phyloP scores from a whole-genome alignment of 768 basidiomycete species.

The Phylloporus rhodoxanthus region DNA sequence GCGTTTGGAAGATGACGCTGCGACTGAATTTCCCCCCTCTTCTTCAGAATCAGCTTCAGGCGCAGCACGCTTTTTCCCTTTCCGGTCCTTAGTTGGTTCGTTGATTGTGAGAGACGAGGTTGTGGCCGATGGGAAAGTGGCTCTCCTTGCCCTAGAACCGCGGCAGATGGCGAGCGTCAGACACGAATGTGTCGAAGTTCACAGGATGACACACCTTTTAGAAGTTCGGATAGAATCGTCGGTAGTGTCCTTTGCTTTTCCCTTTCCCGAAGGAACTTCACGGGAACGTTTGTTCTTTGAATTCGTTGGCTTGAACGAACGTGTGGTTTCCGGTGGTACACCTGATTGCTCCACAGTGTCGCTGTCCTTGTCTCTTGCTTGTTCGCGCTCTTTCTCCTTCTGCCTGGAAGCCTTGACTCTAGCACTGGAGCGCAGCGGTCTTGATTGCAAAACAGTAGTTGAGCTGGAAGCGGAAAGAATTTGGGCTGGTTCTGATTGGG shows the following conservation, averaged over 20 bases:
- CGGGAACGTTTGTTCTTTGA: constrained; percentile 48
- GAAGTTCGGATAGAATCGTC: constrained; percentile 47
- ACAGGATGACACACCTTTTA: constrained; percentile 55
- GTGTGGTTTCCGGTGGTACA: constrained; percentile 38
- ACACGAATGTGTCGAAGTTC: constrained; percentile 20
- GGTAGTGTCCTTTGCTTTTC: constrained; percentile 55
- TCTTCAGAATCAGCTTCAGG: constrained; percentile 67
- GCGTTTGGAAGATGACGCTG: constrained; percentile 55
- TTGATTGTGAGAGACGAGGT: constrained; percentile 56
- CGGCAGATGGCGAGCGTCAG: constrained; percentile 29
- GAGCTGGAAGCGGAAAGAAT: constrained; percentile 34
- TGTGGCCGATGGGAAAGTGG: constrained; percentile 38
- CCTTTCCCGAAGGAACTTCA: constrained; percentile 48
- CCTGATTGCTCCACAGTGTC: constrained; percentile 41
- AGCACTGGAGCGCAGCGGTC: constrained; percentile 66
- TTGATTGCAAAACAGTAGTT: constrained; percentile 42
- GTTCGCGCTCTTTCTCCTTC: constrained; percentile 54
- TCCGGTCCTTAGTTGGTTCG: constrained; percentile 69
- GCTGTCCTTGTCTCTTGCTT: constrained; percentile 50
- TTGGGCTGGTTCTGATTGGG: constrained; percentile 34
- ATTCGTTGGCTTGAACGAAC: constrained; percentile 34
- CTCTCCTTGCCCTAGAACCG: constrained; percentile 52
- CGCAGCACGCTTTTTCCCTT: constrained; percentile 90
- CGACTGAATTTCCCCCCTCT: constrained; percentile 44
- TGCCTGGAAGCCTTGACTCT: constrained; percentile 71